These are phyloP conservation scores for Fusarium nisikadoi DNA, from an alignment of 2,329 filamentous ascomycete species.

Conservation along the genomic window DNA sequence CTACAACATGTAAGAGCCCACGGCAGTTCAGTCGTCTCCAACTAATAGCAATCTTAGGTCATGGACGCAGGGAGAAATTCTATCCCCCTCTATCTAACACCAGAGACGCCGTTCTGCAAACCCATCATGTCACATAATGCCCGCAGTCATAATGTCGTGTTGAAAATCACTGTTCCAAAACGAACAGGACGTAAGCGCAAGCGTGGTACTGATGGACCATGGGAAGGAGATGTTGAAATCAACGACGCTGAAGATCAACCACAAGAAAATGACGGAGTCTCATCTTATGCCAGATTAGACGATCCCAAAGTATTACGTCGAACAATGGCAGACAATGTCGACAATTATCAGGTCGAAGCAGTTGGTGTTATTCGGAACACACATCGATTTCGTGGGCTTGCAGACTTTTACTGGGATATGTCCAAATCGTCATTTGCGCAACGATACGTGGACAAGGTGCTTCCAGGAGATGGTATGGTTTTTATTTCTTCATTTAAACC, in stretches of 20 bases:
- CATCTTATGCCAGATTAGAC: constrained; percentile 61
- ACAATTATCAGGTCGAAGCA: constrained; percentile 73
- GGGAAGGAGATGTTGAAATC: constrained; percentile 57
- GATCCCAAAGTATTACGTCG: constrained; percentile 66
- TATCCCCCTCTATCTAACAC: constrained; percentile 79
- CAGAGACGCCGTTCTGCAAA: constrained; percentile 81
- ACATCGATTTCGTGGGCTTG: constrained; percentile 87
- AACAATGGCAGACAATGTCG: constrained; percentile 76
- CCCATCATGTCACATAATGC: constrained; percentile 81
- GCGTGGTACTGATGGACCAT: constrained; percentile 77
- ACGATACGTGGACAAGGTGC: constrained; percentile 75
- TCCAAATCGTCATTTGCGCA: constrained; percentile 74
- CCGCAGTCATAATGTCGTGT: constrained; percentile 81
- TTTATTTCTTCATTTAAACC: background rate
- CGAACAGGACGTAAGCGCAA: constrained; percentile 88
- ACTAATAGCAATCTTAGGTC: constrained; percentile 50
- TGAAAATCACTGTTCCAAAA: constrained; percentile 88
- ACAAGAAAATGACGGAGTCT: constrained; percentile 44
- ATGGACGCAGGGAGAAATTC: constrained; percentile 61
- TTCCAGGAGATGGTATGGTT: constrained; percentile 74
- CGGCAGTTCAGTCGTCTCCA: background rate
- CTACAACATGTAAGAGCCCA: constrained; percentile 52
- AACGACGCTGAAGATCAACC: constrained; percentile 37
- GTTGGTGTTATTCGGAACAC: constrained; percentile 80
- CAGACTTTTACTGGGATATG: constrained; percentile 87